Conservation (phyloP, 306 rosid species). For the Trifolium repens region DNA sequence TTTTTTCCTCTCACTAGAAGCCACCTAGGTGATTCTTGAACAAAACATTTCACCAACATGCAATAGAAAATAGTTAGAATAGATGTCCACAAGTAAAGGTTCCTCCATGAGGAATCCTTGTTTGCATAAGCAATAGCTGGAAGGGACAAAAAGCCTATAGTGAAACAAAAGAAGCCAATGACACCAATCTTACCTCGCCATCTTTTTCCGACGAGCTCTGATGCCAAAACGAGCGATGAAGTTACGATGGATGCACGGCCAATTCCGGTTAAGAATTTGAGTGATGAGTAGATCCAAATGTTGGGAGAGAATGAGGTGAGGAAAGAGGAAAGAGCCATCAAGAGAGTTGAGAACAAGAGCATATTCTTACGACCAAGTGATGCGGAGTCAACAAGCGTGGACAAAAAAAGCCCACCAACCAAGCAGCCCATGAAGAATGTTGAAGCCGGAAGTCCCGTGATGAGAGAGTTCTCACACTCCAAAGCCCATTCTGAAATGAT, state of each 20-base stretch:
- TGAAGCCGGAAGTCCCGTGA: constrained; percentile 61
- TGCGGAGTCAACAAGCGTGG: constrained; percentile 60
- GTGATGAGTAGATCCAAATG: constrained; percentile 56
- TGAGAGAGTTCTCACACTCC: constrained; percentile 40
- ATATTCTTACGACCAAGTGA: constrained; percentile 64
- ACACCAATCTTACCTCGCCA: constrained; percentile 56
- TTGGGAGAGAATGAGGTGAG: constrained; percentile 51
- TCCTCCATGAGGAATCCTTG: constrained; percentile 54
- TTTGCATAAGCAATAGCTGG: constrained; percentile 55
- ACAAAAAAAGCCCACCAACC: constrained; percentile 53
- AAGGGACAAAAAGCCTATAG: constrained; percentile 61
- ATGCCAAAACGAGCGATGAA: constrained; percentile 58
- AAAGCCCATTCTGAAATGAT: constrained; percentile 60
- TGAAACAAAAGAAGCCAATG: constrained; percentile 61
- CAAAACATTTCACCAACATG: constrained; percentile 34
- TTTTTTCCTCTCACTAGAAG: constrained; percentile 55
- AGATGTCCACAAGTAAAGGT: constrained; percentile 64
- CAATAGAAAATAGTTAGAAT: constrained; percentile 54
- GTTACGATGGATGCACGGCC: constrained; percentile 62
- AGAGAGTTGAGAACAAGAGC: constrained; percentile 54
- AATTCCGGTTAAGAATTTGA: constrained; percentile 52
- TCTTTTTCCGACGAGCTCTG: constrained; percentile 62
- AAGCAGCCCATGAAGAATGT: constrained; percentile 66
- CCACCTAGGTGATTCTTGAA: constrained; percentile 74
- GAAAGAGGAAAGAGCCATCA: constrained; percentile 58